Base-by-base conservation (phyloP, 1,284 basidiomycete genomes). In the Cryptococcus jaspeensis region DNA sequence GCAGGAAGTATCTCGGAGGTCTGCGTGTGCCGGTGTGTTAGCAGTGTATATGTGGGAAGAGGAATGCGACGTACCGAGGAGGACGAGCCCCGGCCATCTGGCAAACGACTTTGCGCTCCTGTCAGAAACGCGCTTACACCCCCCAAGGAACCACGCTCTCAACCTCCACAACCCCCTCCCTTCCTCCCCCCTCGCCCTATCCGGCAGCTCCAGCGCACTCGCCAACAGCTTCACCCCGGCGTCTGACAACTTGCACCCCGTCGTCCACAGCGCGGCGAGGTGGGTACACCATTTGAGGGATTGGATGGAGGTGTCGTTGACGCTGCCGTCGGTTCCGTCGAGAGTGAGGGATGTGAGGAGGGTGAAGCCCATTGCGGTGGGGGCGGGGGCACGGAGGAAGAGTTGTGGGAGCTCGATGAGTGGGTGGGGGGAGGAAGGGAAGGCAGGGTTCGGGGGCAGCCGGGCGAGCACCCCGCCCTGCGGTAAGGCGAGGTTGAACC, bases 161-260 rank as follows among this genome's bases (percentile, higher is more conserved):
- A 58, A 43, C 23, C 58, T 62, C 55, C 49, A 56, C 56, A 62
- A 48, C 11, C 60, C 58, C 43, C 49, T 60, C 25, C 56, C 59
- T 23, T 47, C 53, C 85, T 84, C 28, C 77, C 87, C 83, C 20
- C 43, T 22, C 35, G 45, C 53, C 7, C 25, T 22, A 6, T 54
- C 58, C 5, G 64, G 63, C 16, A 70, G 52, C 37, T 62, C 57
- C 18, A 75, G 58, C 8, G 66, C 46, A 13, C 55, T 52, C 0
- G 67, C 59, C 5, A 76, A 58, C 12, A 72, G 56, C 11, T 64
- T 57, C 2, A 76, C 58, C 0, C 69, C 69, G 25, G 49, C 55
- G 53, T 76, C 73, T 2, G 67, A 66, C 18, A 76, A 50, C 9
- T 38, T 52, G 39, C 66, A 69, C 1, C 59, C 61, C 11, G 57